Evolutionary conservation across 345 rosid genomes (phyloP), one percentile per base, ranked within the genome.

Genomic region (Acer saccharum): DNA sequence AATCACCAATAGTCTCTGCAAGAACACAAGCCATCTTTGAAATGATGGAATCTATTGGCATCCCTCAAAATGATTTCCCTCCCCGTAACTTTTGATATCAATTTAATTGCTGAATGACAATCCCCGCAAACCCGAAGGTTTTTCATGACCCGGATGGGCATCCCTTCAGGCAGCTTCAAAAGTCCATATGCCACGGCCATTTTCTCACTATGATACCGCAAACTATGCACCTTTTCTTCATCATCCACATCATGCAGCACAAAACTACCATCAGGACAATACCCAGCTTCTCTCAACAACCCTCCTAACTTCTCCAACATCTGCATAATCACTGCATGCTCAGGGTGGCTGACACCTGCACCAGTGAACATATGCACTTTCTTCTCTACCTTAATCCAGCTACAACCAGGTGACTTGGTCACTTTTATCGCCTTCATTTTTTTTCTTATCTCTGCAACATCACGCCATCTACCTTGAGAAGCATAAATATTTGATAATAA

Each of bases 121-220:
- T 94, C 96, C 69, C 98, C 92, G 69, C 94, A 92, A 72, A 90
- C 92, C 68, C 95, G 87, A 76, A 92, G 96, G 77, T 94, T 92
- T 77, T 92, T 92, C 87, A 91, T 94, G 64, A 91, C 92, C 18
- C 93, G 90, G 54, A 91, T 88, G 0, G 96, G 90, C 78, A 84
- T 83, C 82, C 90, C 93, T 83, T 86, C 82, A 0, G 92, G 94
- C 46, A 91, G 78, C 87, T 89, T 94, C 75, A 90, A 54, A 63
- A 94, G 92, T 25, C 98, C 97, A 80, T 87, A 94, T 52, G 97
- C 96, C 58, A 94, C 90, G 1, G 97, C 97, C 32, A 92, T 77
- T 80, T 87, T 90, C 84, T 91, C 96, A 11, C 94, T 92, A 77
- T 92, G 94, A 84, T 86, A 82, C 66, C 85, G 84, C 78, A 92